Evolutionary conservation across 1,139 yeast genomes (phyloP).

Genomic region (Candida gigantensis): DNA sequence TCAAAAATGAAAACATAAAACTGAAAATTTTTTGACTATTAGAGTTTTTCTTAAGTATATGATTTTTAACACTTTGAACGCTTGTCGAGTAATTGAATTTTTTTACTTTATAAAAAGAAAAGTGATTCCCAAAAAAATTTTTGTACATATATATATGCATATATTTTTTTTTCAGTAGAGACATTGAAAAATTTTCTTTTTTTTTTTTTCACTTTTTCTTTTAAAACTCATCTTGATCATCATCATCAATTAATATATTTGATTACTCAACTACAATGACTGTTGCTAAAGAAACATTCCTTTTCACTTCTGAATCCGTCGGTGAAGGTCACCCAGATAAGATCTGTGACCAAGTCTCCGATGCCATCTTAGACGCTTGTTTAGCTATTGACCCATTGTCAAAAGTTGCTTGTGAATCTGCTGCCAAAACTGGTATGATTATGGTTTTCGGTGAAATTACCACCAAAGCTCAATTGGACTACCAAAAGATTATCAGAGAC

Average conservation of each 20-base stretch:
- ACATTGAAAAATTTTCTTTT: slow-evolving; percentile 2
- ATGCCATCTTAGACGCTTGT: slow-evolving; percentile 98
- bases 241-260: too few relatives aligned
- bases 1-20: slow-evolving; percentile 1
- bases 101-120: background rate
- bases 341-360: slow-evolving; percentile 99
- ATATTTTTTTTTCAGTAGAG: slow-evolving; percentile 1
- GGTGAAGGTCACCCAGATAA: slow-evolving; percentile 99
- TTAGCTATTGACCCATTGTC: slow-evolving; percentile 93
- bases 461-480: slow-evolving; percentile 92
- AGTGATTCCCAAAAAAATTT: slow-evolving; percentile 4
- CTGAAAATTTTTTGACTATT: slow-evolving; percentile 2
- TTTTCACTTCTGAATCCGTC: slow-evolving; percentile 94
- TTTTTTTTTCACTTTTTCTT: slow-evolving; percentile 2
- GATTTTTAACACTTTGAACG: too few relatives aligned
- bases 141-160: too few relatives aligned
- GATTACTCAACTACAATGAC: slow-evolving; percentile 19
- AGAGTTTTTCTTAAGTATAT: too few relatives aligned
- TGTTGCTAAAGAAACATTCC: slow-evolving; percentile 46
- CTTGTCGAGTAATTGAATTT: too few relatives aligned
- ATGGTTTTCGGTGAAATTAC: slow-evolving; percentile 99
- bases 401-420: slow-evolving; percentile 99
- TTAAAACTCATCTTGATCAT: slow-evolving; percentile 3
- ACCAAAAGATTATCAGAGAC: slow-evolving; percentile 96
- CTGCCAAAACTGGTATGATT: slow-evolving; percentile 98